Conservation (phyloP, 176 grass and related monocot genomes). For the Panicum miliaceum region DNA sequence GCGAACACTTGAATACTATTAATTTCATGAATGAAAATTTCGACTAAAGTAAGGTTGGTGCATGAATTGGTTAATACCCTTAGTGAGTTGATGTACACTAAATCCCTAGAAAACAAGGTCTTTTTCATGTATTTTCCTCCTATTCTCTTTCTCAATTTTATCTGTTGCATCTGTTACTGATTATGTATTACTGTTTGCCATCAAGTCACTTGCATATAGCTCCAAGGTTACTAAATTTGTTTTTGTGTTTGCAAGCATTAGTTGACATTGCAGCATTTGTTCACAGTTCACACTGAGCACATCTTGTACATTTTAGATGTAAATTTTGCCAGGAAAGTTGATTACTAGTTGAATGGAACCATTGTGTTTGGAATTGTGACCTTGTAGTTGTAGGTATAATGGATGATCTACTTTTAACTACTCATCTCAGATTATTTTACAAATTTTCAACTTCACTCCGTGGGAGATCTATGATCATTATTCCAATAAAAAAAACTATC, state of each 20-base stretch:
- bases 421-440: background rate
- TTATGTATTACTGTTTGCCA: background rate
- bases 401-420: slow-evolving; percentile 2
- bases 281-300: slow-evolving; percentile 7
- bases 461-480: slow-evolving; percentile 1
- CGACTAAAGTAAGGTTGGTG: background rate
- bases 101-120: background rate
- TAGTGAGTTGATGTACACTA: background rate
- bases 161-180: background rate
- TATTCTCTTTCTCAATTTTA: background rate
- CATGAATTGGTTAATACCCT: slow-evolving; percentile 10
- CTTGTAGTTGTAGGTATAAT: slow-evolving; percentile 7
- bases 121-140: slow-evolving; percentile 6
- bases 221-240: slow-evolving; percentile 2
- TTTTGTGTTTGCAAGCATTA: slow-evolving; percentile 27
- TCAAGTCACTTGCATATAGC: background rate
- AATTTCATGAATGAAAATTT: background rate
- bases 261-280: slow-evolving; percentile 1
- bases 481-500: background rate
- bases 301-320: background rate
- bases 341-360: slow-evolving; percentile 22
- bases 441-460: background rate
- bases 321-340: background rate
- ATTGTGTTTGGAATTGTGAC: background rate
- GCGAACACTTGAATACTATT: background rate